Evolutionary conservation across 148 eudicot species (phyloP).

Genomic region (Amaranthus cruentus): DNA sequence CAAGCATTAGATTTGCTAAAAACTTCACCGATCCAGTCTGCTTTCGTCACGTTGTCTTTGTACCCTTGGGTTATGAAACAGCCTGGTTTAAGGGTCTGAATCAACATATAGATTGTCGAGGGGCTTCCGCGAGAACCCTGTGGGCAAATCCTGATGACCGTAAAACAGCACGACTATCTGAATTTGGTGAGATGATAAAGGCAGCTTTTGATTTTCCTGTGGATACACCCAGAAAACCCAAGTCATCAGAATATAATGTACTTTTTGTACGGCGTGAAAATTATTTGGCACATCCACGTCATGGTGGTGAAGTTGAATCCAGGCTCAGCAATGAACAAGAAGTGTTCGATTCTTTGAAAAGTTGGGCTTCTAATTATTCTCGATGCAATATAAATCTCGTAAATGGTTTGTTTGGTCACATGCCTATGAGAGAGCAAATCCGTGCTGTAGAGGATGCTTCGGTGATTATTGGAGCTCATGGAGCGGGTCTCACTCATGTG

Average conservation of each 20-base stretch:
- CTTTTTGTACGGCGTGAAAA: constrained; percentile 91
- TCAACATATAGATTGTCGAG: constrained; percentile 60
- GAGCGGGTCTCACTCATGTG: constrained; percentile 97
- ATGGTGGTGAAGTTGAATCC: constrained; percentile 79
- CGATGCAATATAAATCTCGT: constrained; percentile 58
- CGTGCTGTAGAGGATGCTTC: constrained; percentile 87
- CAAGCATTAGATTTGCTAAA: constrained; percentile 77
- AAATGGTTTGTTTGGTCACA: constrained; percentile 86
- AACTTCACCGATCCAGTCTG: constrained; percentile 73
- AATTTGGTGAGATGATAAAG: constrained; percentile 94
- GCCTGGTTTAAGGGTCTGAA: constrained; percentile 73
- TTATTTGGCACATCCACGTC: constrained; percentile 94
- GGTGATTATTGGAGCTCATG: constrained; percentile 92
- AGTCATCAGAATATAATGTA: constrained; percentile 45
- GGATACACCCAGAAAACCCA: constrained; percentile 40
- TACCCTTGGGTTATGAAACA: constrained; percentile 91
- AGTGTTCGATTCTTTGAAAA: constrained; percentile 61
- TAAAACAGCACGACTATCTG: constrained; percentile 78
- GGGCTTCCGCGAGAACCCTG: constrained; percentile 66
- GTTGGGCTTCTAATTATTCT: constrained; percentile 53
- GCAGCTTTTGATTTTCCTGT: constrained; percentile 74
- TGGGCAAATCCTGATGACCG: constrained; percentile 68
- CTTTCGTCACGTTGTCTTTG: constrained; percentile 77
- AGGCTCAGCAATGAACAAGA: constrained; percentile 84
- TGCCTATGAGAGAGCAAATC: constrained; percentile 93